Evolutionary conservation across 2,329 filamentous ascomycete genomes (phyloP), one percentile per base, ranked within the genome.

Genomic region (Penicillium sp.): DNA sequence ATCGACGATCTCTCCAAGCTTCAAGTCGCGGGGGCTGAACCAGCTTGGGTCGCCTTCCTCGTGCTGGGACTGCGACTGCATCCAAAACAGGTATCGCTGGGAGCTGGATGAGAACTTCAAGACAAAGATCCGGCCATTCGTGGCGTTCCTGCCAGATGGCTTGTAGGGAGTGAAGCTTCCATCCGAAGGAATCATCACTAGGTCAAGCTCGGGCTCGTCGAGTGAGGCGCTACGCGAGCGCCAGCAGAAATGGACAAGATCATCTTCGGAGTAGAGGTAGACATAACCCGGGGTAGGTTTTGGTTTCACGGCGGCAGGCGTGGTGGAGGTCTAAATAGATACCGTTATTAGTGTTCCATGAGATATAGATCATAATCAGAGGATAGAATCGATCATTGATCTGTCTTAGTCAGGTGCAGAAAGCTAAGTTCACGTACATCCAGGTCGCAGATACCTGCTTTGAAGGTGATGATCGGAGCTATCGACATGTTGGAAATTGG

Each of bases 241-340:
- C 95, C 95, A 99, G 83, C 92, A 97, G 78, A 99, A 96, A 78
- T 97, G 92, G 57, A 96, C 82, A 57, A 99, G 84, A 48, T 97
- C 93, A 86, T 97, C 93, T 80, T 96, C 92, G 47, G 83, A 83
- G 76, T 94, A 96, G 51, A 97, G 86, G 73, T 95, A 97, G 70
- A 97, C 84, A 75, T 95, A 97, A 64, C 93, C 93, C 5, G 85
- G 86, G 8, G 85, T 87, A 27, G 84, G 78, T 63, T 84, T 81
- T 35, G 91, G 85, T 70, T 85, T 89, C 68, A 95, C 86, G 74
- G 87, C 90, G 72, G 81, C 82, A 47, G 87, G 86, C 66, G 80
- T 82, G 62, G 77, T 78, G 50, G 80, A 81, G 61, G 73, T 72
- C 79, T 83, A 60, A 44, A 51, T 30, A 29, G 1, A 16, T 10